Evolutionary conservation across 176 grass and related monocot species (phyloP), one percentile per base, ranked within the genome.

Genomic region (Echinochloa phyllopogon): DNA sequence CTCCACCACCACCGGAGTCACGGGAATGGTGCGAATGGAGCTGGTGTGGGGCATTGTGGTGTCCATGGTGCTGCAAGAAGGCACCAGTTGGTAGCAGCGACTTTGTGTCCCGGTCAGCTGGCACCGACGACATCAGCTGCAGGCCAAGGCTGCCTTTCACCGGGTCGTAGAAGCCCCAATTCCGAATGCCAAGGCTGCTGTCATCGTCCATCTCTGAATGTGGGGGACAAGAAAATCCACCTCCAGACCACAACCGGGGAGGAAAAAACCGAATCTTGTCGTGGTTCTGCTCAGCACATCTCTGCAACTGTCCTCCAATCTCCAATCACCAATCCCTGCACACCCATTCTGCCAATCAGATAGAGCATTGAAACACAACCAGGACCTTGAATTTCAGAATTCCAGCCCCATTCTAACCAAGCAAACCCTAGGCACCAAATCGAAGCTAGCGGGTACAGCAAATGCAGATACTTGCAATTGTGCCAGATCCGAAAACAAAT

Each of bases 81-180:
- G 76, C 83, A 29, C 79, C 59, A 4, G 88, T 17, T 0, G 84
- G 80, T 15, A 93, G 79, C 53, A 90, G 75, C 2, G 88, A 72
- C 80, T 98, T 98, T 1, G 91, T 83, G 78, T 95, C 90, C 65
- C 90, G 82, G 12, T 91, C 90, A 5, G 84, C 15, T 1, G 92
- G 50, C 16, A 87, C 55, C 0, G 92, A 90, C 8, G 94, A 87
- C 95, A 97, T 97, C 16, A 95, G 91, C 86, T 94, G 92, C 57
- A 97, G 74, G 41, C 92, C 90, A 27, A 93, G 86, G 69, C 85
- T 94, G 70, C 86, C 77, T 90, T 98, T 98, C 25, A 89, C 73
- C 1, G 75, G 83, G 13, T 95, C 92, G n/a, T 95, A 98, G 89
- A 88, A 98, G 65, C 92, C 91, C 92, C 95, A 93, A 90, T 93